phyloP scores from a whole-genome alignment of 805 yeast genomes.

The Millerozyma acaciae region DNA sequence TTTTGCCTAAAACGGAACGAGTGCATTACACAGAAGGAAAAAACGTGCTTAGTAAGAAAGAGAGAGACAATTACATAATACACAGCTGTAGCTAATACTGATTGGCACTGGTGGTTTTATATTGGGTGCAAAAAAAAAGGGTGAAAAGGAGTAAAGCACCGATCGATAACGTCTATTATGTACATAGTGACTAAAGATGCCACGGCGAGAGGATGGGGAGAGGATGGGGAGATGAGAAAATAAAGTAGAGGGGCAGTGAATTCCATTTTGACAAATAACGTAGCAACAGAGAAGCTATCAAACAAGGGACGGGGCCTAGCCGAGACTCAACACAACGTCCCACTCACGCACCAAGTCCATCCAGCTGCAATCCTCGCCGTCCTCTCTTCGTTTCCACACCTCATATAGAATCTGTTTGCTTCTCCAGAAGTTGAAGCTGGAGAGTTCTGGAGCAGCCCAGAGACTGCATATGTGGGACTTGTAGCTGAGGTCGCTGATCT shows the following conservation, averaged over 20 bases:
- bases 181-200: background rate
- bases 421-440: constrained; percentile 45
- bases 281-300: background rate
- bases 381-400: constrained; percentile 43
- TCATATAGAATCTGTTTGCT: constrained; percentile 52
- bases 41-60: too few relatives aligned
- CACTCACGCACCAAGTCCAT: constrained; percentile 53
- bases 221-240: background rate
- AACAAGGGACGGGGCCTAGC: constrained; percentile 12
- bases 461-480: constrained; percentile 31
- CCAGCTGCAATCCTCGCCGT: constrained; percentile 40
- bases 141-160: too few relatives aligned
- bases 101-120: too few relatives aligned
- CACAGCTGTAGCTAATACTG: too few relatives aligned
- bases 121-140: too few relatives aligned
- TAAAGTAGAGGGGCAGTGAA: background rate
- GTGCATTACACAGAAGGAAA: too few relatives aligned
- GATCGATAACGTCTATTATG: too few relatives aligned
- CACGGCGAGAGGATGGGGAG: background rate
- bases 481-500: constrained; percentile 25
- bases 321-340: constrained; percentile 42
- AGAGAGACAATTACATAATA: too few relatives aligned
- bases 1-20: too few relatives aligned
- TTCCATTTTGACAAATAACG: too few relatives aligned
- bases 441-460: constrained; percentile 25